phyloP scores from a whole-genome alignment of 2,329 filamentous ascomycete species.

The Colletotrichum australisinense region DNA sequence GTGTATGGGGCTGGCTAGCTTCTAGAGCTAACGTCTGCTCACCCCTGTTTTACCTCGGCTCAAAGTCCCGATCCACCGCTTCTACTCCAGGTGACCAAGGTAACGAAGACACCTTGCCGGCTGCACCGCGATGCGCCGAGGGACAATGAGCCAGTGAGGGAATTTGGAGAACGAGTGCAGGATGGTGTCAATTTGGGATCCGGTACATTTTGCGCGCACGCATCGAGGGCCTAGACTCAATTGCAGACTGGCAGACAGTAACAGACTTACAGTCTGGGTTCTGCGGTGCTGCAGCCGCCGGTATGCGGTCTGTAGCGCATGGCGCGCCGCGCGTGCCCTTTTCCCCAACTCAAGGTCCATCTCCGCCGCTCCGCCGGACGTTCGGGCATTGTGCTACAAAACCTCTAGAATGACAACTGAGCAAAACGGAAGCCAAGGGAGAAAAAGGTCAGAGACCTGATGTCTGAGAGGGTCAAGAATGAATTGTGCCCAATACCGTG shows the following conservation, averaged over 20 bases:
- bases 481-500: not conserved
- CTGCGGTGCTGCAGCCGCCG: too few relatives aligned
- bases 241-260: not conserved
- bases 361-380: constrained; percentile 9
- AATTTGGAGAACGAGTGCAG: not conserved
- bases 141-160: not conserved
- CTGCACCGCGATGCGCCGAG: constrained; percentile 10
- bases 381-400: not conserved
- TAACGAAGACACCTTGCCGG: not conserved
- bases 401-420: not conserved
- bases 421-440: not conserved
- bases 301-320: not conserved
- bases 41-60: constrained; percentile 30
- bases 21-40: not conserved
- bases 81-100: not conserved
- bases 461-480: constrained; percentile 2
- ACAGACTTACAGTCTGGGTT: too few relatives aligned
- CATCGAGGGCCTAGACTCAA: not conserved
- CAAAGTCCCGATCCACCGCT: not conserved
- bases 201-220: not conserved
- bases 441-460: not conserved
- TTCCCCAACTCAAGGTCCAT: constrained; percentile 10
- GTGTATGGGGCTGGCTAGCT: not conserved
- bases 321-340: not conserved
- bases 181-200: not conserved